Base-by-base conservation (phyloP, 2,329 filamentous ascomycete species). In the Diaporthe sp. region DNA sequence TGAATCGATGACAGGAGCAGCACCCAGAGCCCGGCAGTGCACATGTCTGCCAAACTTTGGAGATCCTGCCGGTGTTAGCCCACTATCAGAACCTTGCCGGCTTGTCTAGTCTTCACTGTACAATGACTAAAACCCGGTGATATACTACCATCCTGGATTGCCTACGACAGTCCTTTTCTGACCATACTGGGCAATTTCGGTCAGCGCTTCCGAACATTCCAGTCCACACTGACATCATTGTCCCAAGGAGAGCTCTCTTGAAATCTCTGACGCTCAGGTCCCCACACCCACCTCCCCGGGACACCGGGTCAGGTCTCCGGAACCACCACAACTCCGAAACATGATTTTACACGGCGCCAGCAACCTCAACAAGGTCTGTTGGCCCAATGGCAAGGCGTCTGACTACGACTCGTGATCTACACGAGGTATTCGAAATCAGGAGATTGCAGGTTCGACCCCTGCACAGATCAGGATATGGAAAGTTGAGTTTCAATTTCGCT, bases 311-410 rank as follows among this genome's bases (percentile, higher is more conserved):
- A 25, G 6, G 53, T 17, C 4, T 22, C 55, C 49, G 51, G 15
- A 15, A 31, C 9, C 7, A 22, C 1, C 6, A 31, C 10, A 17
- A 19, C 3, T 19, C 0, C 4, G 2, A 31, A 12, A 4, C 17
- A 53, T 42, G 13, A 0, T 13, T 6, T 6, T 0, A 13, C 12
- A 15, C 1, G 4, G 7, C 3, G 1, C 15, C 1, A 1, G 2
- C 1, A 7, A 25, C 34, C 51, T 12, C 37, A 73, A 73, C 58
- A 65, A 65, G 71, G 75, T 62, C 75, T 62, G 76, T 75, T 85
- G 82, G 82, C 81, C 82, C 82, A 84, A 84, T 85, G 84, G 80
- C 83, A 85, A 84, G 83, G 83, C 84, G 84, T 85, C 83, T 85
- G 84, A 85, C 84, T 85, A 85, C 84, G 83, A 85, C 44, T 65